Base-by-base conservation (phyloP, 192 early-diverging fungal genomes). In the Tieghemiomyces parasiticus region DNA sequence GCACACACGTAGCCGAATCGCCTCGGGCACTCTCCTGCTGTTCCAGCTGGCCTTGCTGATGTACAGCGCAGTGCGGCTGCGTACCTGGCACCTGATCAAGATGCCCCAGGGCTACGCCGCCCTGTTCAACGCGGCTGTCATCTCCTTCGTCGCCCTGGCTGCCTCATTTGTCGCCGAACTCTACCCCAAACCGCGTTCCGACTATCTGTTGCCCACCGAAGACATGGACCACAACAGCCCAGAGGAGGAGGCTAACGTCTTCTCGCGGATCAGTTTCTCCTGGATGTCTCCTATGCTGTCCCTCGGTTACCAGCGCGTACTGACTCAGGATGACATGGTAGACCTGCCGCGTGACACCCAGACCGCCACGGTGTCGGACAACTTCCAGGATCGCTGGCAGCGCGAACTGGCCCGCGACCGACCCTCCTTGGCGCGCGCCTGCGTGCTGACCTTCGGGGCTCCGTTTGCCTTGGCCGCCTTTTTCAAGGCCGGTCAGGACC, bases 251-350 rank as follows among this genome's bases (percentile, higher is more conserved):
- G 82, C 91, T 48, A 87, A 88, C 65, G 79, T 97, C 24, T 93
- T 93, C 61, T 87, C 84, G 31, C 76, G 75, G 14, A 62, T 91
- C 0, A 81, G 85, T 2, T 98, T 95, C 69, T 71, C 81, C 31
- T 98, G 95, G 95, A 87, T 98, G 81, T 83, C 85, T 47, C 78
- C 81, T 16, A 61, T 95, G 59, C 87, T 97, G 71, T 81, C 84
- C 47, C 67, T 83, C 35, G 92, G 91, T 2, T 83, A 79, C 58
- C 61, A 69, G 30, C 88, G 89, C 64, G 85, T 81, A 35, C 71
- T 93, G 58, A 73, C 70, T 1, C 73, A 78, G 65, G 80, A 81
- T 12, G 91, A 95, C 66, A 61, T 91, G 50, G 91, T 83, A 83
- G 67, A 70, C 26, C 68, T 94, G 50, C 67, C 78, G 6, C 55